phyloP scores from a whole-genome alignment of 441 rosid genomes.

The Brassica balearica region DNA sequence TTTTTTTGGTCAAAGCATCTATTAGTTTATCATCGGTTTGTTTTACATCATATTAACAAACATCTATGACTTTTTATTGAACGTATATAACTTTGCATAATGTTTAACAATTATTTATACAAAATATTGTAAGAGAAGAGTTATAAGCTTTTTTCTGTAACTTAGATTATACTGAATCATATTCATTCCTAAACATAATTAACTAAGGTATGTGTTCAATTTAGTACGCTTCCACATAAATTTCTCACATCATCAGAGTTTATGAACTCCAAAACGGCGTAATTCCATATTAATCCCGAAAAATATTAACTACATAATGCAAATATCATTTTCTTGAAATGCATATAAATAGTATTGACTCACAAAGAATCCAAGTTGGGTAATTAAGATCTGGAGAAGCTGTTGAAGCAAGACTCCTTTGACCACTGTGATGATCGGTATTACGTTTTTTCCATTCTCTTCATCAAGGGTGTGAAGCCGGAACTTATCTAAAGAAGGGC shows the following conservation, averaged over 20 bases:
- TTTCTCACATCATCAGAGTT: not conserved
- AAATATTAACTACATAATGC: not conserved
- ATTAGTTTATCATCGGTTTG: not conserved
- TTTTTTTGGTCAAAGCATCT: too few species aligned
- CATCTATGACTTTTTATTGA: too few species aligned
- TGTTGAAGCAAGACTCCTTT: slow-evolving; percentile 16
- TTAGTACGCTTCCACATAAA: not conserved
- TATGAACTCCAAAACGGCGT: not conserved
- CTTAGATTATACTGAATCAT: not conserved
- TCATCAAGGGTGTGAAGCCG: slow-evolving; percentile 8
- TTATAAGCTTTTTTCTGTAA: too few species aligned
- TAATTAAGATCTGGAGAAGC: not conserved
- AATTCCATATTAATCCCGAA: not conserved
- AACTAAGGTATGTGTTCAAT: not conserved
- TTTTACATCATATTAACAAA: not conserved
- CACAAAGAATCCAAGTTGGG: not conserved
- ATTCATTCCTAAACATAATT: not conserved
- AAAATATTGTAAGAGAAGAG: too few species aligned
- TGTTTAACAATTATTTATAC: too few species aligned
- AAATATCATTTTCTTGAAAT: not conserved
- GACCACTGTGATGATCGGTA: not conserved
- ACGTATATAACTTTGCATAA: too few species aligned
- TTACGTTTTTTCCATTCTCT: not conserved
- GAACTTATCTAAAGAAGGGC: slow-evolving; percentile 14
- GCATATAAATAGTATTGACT: not conserved